Percentiles rank a stretch among this genome's conserved stretches.
Conservation (phyloP, 768 basidiomycete genomes). For the Russula sp. region DNA sequence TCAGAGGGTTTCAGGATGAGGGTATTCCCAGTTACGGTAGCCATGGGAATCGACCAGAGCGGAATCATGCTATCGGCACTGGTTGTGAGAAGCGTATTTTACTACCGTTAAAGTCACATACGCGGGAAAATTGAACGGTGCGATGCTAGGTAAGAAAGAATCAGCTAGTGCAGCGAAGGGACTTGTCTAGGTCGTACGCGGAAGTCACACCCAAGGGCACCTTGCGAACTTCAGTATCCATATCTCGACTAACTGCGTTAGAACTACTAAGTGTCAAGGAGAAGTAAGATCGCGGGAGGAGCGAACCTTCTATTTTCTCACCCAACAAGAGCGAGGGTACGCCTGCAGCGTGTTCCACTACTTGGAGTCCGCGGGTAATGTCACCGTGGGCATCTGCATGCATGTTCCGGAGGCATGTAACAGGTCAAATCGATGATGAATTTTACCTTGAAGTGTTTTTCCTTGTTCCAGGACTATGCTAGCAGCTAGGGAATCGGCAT, state of each 20-base stretch:
- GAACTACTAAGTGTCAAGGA: background rate
- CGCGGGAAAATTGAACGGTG: slow-evolving; percentile 91
- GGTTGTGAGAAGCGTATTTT: background rate
- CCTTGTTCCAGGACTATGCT: slow-evolving; percentile 95
- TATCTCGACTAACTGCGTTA: slow-evolving; percentile 75
- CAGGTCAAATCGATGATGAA: slow-evolving; percentile 9
- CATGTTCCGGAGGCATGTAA: background rate
- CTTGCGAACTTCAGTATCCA: slow-evolving; percentile 87
- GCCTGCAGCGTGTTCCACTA: slow-evolving; percentile 72
- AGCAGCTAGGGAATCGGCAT: slow-evolving; percentile 77
- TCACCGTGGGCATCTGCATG: slow-evolving; percentile 86
- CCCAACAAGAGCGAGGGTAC: slow-evolving; percentile 83
- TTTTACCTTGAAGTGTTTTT: slow-evolving; percentile 76
- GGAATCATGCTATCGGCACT: slow-evolving; percentile 73
- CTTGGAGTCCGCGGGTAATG: slow-evolving; percentile 85
- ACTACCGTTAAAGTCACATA: slow-evolving; percentile 32
- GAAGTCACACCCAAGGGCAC: slow-evolving; percentile 86
- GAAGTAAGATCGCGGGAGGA: background rate
- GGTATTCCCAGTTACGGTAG: slow-evolving; percentile 86
- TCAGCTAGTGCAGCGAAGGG: background rate
- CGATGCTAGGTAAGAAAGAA: slow-evolving; percentile 39
- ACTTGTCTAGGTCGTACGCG: slow-evolving; percentile 29
- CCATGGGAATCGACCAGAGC: slow-evolving; percentile 91
- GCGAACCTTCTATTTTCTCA: slow-evolving; percentile 82
- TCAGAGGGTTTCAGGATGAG: slow-evolving; percentile 94